Evolutionary conservation across 306 rosid species (phyloP), one percentile per base, ranked within the genome.

Genomic region (Cucurbita argyrosperma): DNA sequence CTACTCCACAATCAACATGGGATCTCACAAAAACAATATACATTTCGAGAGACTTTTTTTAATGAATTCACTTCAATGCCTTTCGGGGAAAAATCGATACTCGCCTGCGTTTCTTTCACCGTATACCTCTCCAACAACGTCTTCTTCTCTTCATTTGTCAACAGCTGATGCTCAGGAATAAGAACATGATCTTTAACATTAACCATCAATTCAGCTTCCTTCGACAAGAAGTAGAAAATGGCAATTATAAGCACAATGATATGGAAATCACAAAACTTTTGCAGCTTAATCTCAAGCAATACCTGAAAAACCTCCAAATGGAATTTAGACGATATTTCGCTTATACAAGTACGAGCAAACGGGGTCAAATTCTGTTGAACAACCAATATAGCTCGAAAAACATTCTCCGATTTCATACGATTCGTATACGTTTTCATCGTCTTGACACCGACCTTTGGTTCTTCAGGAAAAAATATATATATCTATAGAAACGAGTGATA

Each of bases 281-380:
- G 14, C 6, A 60, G 67, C 67, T 1, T 35, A 60, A 10, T 13
- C 66, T 30, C 35, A 30, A 30, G 2, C 35, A 30, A 30, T 62
- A 88, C 98, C 98, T 86, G 92, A 63, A 94, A 94, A 55, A 90
- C 87, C 80, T 90, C 98, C 86, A 88, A 74, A 61, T 73, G 88
- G 75, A 86, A 84, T 46, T 86, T 80, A 12, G 88, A 4, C 11
- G 88, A 74, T 26, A 83, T 81, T 79, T 86, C 90, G 66, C 76
- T 58, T 30, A 89, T 18, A 74, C 76, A 75, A 6, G 68, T 80
- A 43, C 75, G 74, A 7, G 96, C 94, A 47, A 76, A 79, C 2
- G 89, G 79, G 19, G 96, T 89, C 72, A 89, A 84, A 37, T 80
- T 87, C 54, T 76, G 80, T 73, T 87, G 94, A 46, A 72, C 80